Percentiles rank a stretch among this genome's conserved stretches.
Conservation (phyloP, 2,329 filamentous ascomycete genomes). For the Hypoxylon sp. region DNA sequence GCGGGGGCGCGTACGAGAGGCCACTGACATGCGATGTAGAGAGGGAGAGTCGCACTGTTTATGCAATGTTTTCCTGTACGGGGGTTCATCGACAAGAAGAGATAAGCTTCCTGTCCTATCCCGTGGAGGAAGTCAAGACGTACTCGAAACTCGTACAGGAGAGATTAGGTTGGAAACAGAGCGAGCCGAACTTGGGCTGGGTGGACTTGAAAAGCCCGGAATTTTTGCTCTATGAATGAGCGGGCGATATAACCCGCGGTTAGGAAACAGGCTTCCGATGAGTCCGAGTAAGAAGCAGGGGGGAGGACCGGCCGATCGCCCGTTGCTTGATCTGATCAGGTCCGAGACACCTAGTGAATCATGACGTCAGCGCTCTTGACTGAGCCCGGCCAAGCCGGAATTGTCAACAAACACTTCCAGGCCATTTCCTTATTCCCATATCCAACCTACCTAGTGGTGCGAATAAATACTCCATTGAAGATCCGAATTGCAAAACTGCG, state of each 20-base stretch:
- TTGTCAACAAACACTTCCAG: slow-evolving; percentile 1
- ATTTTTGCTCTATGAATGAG: slow-evolving; percentile 43
- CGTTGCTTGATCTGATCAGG: slow-evolving; percentile 7
- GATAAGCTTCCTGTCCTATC: slow-evolving; percentile 56
- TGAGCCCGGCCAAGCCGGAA: slow-evolving; percentile 29
- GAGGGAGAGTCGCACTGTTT: slow-evolving; percentile 54
- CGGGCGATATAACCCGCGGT: not conserved
- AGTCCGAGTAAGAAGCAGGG: slow-evolving; percentile 4
- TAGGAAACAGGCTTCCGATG: not conserved
- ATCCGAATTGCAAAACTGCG: not conserved
- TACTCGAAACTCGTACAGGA: slow-evolving; percentile 57
- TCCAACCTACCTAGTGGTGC: not conserved
- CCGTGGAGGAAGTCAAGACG: slow-evolving; percentile 57
- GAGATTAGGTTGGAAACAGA: slow-evolving; percentile 58
- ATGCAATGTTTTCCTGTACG: slow-evolving; percentile 59
- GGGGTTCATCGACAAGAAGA: slow-evolving; percentile 56
- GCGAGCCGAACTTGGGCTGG: slow-evolving; percentile 59
- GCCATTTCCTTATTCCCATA: not conserved
- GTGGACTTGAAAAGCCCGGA: slow-evolving; percentile 58
- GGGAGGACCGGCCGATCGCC: slow-evolving; percentile 3
- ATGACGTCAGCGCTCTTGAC: slow-evolving; percentile 32
- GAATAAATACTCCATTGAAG: not conserved
- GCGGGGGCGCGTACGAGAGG: slow-evolving; percentile 53
- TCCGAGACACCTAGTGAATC: slow-evolving; percentile 18
- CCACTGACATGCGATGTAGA: slow-evolving; percentile 13